Percentiles rank a stretch among this genome's conserved stretches.
These are phyloP conservation scores for Deuterostichococcus epilithicus DNA, from an alignment of 139 green algal genomes.

Conservation along the genomic window DNA sequence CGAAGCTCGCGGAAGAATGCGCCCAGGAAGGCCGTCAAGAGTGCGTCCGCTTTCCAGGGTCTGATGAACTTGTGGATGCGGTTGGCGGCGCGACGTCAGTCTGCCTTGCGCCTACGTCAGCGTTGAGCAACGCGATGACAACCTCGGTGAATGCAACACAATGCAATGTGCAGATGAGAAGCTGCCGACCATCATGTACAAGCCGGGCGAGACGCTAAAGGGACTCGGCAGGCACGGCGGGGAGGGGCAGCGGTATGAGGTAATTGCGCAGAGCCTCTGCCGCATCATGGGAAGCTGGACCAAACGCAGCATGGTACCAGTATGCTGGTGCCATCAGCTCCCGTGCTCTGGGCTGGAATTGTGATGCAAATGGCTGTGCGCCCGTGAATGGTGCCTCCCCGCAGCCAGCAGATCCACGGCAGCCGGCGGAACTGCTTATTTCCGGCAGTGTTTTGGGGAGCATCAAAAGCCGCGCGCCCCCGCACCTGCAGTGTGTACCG, in stretches of 20 bases:
- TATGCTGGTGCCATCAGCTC: too few species aligned
- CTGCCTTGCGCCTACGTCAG: too few species aligned
- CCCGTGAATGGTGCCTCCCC: too few species aligned
- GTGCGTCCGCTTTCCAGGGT: neutral
- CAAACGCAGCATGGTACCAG: neutral
- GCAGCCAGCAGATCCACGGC: too few species aligned
- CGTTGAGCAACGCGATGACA: too few species aligned
- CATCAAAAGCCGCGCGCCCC: neutral
- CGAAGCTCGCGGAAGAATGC: neutral
- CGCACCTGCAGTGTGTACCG: neutral
- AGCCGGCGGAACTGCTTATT: neutral
- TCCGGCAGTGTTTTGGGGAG: neutral
- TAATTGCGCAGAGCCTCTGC: neutral
- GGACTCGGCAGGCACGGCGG: neutral
- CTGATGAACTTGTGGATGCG: too few species aligned
- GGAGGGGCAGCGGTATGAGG: neutral
- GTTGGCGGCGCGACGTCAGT: too few species aligned
- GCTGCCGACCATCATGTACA: conserved; percentile 15
- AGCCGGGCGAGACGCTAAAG: neutral
- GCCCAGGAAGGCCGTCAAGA: neutral
- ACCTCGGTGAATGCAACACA: too few species aligned
- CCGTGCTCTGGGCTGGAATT: neutral
- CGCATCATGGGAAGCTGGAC: neutral
- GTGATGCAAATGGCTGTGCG: too few species aligned
- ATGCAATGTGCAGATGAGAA: conserved; percentile 11